Percentiles rank a stretch among this genome's conserved stretches.
Evolutionary conservation across 345 rosid genomes (phyloP).

Genomic region (Aquilaria malaccensis): DNA sequence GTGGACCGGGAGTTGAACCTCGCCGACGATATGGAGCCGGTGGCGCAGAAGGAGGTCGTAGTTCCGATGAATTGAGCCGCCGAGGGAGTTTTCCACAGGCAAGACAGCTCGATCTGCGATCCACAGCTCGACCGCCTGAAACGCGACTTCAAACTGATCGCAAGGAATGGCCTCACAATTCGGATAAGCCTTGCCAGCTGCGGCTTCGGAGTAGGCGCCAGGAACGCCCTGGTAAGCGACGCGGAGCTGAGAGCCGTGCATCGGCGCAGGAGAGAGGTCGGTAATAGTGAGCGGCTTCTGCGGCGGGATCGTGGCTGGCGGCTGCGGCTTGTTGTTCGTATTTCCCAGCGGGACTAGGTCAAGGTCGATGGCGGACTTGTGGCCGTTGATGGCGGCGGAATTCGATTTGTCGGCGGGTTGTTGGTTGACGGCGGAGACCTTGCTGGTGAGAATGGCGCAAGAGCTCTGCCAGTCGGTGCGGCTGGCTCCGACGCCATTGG

Average conservation of each 20-base stretch:
- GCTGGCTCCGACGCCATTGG: constrained; percentile 12
- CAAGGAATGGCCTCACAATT: constrained; percentile 93
- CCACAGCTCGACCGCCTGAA: constrained; percentile 98
- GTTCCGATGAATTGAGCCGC: constrained; percentile 96
- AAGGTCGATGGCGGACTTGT: constrained; percentile 29
- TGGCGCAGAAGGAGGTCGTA: constrained; percentile 97
- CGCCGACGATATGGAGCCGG: constrained; percentile 94
- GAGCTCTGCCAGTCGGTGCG: constrained; percentile 17
- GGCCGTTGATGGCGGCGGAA: constrained; percentile 9
- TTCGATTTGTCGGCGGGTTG: constrained; percentile 4
- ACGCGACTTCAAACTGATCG: constrained; percentile 95
- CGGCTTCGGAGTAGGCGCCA: constrained; percentile 97
- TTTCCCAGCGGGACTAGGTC: constrained; percentile 47
- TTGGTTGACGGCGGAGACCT: constrained; percentile 8
- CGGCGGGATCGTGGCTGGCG: constrained; percentile 9
- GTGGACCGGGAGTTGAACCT: constrained; percentile 88
- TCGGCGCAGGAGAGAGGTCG: constrained; percentile 86
- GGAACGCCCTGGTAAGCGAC: constrained; percentile 99
- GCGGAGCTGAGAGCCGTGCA: constrained; percentile 80
- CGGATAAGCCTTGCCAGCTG: constrained; percentile 93
- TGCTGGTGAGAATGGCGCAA: constrained; percentile 15
- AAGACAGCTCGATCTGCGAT: constrained; percentile 93
- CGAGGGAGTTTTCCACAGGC: constrained; percentile 89
- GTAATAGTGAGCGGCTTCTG: constrained; percentile 55
- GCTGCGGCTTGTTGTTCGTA: constrained; percentile 16